Conservation (phyloP, 2,329 filamentous ascomycete species). For the Aspergillus sp. region DNA sequence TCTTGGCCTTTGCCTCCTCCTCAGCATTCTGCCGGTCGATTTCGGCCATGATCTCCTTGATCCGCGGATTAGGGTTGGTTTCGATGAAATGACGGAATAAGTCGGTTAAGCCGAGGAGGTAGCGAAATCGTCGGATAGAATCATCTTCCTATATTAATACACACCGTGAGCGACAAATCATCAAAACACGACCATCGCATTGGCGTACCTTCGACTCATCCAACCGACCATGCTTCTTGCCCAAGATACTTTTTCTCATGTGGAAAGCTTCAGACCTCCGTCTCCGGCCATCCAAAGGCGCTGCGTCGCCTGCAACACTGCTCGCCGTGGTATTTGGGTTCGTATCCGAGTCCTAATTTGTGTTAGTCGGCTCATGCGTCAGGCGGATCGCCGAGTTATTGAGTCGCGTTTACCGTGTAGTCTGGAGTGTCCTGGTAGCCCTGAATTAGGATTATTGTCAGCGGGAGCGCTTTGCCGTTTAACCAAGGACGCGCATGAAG, state of each 20-base stretch:
- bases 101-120: conserved; percentile 91
- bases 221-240: conserved; percentile 89
- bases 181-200: neutral
- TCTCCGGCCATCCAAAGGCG: conserved; percentile 73
- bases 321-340: conserved; percentile 72
- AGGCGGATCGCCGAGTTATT: neutral
- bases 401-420: conserved; percentile 54
- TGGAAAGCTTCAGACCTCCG: conserved; percentile 84
- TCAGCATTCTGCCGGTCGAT: conserved; percentile 90
- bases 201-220: conserved; percentile 82
- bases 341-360: conserved; percentile 63
- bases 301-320: conserved; percentile 76
- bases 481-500: conserved; percentile 4
- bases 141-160: conserved; percentile 73
- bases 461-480: neutral
- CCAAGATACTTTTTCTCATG: conserved; percentile 86
- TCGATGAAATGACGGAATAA: conserved; percentile 99
- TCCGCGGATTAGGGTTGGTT: conserved; percentile 91
- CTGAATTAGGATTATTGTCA: conserved; percentile 29
- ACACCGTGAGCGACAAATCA: conserved; percentile 16
- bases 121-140: conserved; percentile 89
- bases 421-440: conserved; percentile 62
- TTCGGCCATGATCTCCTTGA: conserved; percentile 89
- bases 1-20: conserved; percentile 68
- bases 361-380: conserved; percentile 4